Base-by-base conservation (phyloP, 2,329 filamentous ascomycete genomes). In the Ophiostoma angusticollis region DNA sequence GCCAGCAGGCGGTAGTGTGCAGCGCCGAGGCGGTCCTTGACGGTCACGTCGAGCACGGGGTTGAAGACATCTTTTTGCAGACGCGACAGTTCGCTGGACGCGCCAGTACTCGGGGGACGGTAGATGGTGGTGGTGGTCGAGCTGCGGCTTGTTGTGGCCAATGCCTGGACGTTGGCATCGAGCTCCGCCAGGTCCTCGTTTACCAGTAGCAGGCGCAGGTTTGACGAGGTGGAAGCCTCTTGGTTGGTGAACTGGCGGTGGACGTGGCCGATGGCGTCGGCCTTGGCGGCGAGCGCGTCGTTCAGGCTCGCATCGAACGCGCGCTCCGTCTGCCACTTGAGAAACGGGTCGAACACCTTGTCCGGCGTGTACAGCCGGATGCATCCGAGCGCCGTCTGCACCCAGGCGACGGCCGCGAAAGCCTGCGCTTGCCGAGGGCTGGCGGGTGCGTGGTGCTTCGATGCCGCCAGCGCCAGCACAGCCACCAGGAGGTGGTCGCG, bases 51-150 rank as follows among this genome's bases (percentile, higher is more conserved):
- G 29, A 93, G 60, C 19, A 93, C 60, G 45, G 83, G 87, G 37
- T 70, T 73, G 50, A 96, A 89, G 50, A 96, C 87, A 49, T 95
- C 85, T 8, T 80, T 80, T 49, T 95, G 86, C 4, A 96, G 62
- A 4, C 31, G 78, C 64, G 42, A 93, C 59, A 4, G 63, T 62
- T 45, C 41, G 23, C 31, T 40, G 6, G 40, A 12, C 6, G 31
- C 28, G 21, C 38, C 39, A 7, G 36, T 33, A 33, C 24, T 46
- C 9, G 40, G 7, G 6, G 47, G 47, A 9, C 47, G 47, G 39
- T 44, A 47, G 25, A 48, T 44, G 35, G 18, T 21, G 5, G 32
- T 13, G 1, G 32, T 27, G 3, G 35, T n/a, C n/a, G n/a, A n/a
- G 37, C 34, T 41, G 40, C 18, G 35, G 36, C 34, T 31, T 39